These are phyloP conservation scores for Globisporangium nodosum DNA, from an alignment of 352 stramenopile species.

Conservation along the genomic window DNA sequence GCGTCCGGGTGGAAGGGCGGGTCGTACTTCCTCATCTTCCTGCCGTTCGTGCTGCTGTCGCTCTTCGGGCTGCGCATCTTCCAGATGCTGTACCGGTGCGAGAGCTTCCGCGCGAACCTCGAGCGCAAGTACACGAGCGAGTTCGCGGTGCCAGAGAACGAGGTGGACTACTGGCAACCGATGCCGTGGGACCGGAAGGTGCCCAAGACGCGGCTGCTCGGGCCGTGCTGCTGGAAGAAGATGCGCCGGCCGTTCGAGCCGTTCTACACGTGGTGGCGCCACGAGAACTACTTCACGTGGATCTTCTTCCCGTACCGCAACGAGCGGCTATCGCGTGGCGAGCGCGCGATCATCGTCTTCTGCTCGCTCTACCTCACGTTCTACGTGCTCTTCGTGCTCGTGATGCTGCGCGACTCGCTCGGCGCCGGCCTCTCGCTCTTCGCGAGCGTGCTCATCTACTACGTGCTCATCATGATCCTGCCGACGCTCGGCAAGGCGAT, in stretches of 20 bases:
- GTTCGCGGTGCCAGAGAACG: constrained; percentile 44
- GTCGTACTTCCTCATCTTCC: constrained; percentile 48
- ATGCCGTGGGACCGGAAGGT: constrained; percentile 68
- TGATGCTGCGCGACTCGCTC: constrained; percentile 44
- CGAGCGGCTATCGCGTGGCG: constrained; percentile 45
- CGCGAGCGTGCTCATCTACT: constrained; percentile 41
- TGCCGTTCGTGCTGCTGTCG: constrained; percentile 46
- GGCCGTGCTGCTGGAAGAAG: constrained; percentile 63
- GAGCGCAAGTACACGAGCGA: constrained; percentile 56
- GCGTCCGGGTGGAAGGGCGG: constrained; percentile 39
- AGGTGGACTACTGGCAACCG: constrained; percentile 71
- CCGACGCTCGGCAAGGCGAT: constrained; percentile 56
- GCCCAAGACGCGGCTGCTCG: constrained; percentile 52
- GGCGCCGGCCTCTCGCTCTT: constrained; percentile 32
- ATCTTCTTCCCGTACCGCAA: constrained; percentile 69
- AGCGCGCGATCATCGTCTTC: constrained; percentile 59
- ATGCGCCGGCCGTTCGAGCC: constrained; percentile 52
- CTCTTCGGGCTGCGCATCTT: constrained; percentile 53
- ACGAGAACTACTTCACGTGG: constrained; percentile 79
- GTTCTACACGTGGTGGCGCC: constrained; percentile 72
- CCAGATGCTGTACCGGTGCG: constrained; percentile 51
- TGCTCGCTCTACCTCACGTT: constrained; percentile 73
- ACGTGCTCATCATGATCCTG: constrained; percentile 42
- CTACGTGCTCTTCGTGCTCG: constrained; percentile 65
- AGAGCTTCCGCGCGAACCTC: constrained; percentile 55